These are phyloP conservation scores for Colletotrichum zoysiae DNA, from an alignment of 2,329 filamentous ascomycete species.

Conservation along the genomic window DNA sequence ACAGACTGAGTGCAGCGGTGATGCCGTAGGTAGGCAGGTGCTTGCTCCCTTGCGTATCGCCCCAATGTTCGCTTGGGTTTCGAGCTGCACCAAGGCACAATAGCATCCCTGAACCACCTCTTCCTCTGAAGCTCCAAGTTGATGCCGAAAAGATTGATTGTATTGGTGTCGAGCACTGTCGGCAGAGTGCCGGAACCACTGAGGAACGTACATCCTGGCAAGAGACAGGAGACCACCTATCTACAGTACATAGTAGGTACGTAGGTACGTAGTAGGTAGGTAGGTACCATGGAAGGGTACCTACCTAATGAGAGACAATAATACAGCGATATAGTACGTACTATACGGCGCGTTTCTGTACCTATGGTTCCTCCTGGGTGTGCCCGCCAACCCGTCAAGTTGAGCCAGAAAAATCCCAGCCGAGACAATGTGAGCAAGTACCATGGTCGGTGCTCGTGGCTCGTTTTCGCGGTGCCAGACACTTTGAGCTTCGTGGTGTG, in stretches of 20 bases:
- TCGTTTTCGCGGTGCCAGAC: slow-evolving; percentile 28
- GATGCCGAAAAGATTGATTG: not conserved
- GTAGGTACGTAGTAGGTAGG: too few species aligned
- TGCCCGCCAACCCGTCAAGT: not conserved
- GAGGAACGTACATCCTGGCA: not conserved
- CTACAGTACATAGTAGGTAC: too few species aligned
- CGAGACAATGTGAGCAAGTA: slow-evolving; percentile 2
- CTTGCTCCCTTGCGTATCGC: not conserved
- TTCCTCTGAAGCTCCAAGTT: not conserved
- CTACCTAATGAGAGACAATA: too few species aligned
- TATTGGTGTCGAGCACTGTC: slow-evolving; percentile 8
- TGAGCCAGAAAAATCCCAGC: not conserved
- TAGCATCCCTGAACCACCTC: not conserved
- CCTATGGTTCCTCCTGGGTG: not conserved
- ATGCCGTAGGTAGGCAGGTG: not conserved
- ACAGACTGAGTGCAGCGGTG: not conserved
- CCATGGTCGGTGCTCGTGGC: slow-evolving; percentile 18
- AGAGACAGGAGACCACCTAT: not conserved
- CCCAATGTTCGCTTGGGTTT: not conserved
- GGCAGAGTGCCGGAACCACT: slow-evolving; percentile 25
- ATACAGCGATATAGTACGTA: not conserved
- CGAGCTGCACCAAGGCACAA: not conserved
- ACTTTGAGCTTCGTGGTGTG: slow-evolving; percentile 6
- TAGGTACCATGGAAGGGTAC: too few species aligned
- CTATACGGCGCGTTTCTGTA: not conserved